Evolutionary conservation across 1,284 basidiomycete species (phyloP), one percentile per base, ranked within the genome.

Genomic region (Testicularia cyperi): DNA sequence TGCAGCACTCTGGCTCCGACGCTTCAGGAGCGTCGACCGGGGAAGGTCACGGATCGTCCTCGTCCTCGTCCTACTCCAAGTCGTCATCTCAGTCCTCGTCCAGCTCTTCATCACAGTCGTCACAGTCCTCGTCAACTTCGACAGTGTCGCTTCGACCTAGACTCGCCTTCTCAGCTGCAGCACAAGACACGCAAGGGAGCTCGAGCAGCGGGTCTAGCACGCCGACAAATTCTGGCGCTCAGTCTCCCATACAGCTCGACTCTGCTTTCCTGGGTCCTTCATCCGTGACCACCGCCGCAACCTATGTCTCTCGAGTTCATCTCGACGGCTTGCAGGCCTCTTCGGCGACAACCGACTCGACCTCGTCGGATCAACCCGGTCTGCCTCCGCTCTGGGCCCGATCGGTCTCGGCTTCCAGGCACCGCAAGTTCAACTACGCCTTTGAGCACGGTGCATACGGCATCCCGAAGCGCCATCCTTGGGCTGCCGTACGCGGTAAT

Each of bases 381-480:
- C 21, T 44, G 5, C 27, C 62, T 0, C 40, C 56, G 9, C 38
- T 53, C 6, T 65, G 62, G 62, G 53, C 57, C 1, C 38, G 43
- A 28, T 48, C 62, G 1, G 38, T 65, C 26, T 30, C 52, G 1
- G 44, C 52, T 4, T 47, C 51, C 6, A 52, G 46, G 15, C 54
- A 53, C 28, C 38, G 54, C 25, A 53, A 33, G 34, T 28, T 57
- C 15, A 49, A 54, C 22, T 67, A 52, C 28, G 29, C 54, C 2
- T 75, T 76, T 25, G 47, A 69, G 38, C 61, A 70, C 36, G 79
- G 78, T n/a, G 79, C 79, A 6, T 79, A 76, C 41, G 79, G 79
- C 6, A 79, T 80, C 15, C 79, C 79, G 1, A 80, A 80, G 40
- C 41, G 70, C 6, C 65, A 69, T 41, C 65, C 70, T 0, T 62